phyloP scores from a whole-genome alignment of 164 flowering plant species.

The Tetrastigma voinierianum region DNA sequence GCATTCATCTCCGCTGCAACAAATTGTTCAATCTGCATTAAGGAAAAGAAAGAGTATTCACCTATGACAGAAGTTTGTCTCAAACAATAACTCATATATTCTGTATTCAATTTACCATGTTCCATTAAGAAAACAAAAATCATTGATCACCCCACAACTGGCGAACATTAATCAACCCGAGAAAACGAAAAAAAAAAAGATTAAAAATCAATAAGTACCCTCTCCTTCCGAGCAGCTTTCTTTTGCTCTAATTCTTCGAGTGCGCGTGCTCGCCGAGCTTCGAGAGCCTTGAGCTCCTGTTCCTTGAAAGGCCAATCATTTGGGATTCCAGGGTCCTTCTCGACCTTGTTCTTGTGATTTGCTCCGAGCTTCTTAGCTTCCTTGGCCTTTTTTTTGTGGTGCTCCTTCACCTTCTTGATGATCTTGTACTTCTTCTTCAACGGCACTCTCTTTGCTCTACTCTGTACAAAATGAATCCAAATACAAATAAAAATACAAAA shows the following conservation, averaged over 20 bases:
- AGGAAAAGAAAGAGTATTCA: background rate
- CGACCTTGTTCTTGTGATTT: conserved; percentile 50
- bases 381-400: conserved; percentile 93
- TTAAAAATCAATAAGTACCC: conserved; percentile 44
- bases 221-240: conserved; percentile 90
- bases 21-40: background rate
- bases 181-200: background rate
- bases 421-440: conserved; percentile 87
- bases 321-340: conserved; percentile 96
- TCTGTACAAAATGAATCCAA: conserved; percentile 32
- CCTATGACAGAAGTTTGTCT: background rate
- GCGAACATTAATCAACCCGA: no score
- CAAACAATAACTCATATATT: background rate
- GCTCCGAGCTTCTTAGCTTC: conserved; percentile 82
- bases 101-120: no score
- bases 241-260: conserved; percentile 81
- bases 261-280: conserved; percentile 73
- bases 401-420: conserved; percentile 80
- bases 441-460: conserved; percentile 86
- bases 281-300: conserved; percentile 91
- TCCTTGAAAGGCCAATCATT: conserved; percentile 98
- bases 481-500: background rate
- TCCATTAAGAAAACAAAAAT: background rate
- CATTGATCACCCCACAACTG: no score
- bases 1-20: background rate